These are phyloP conservation scores for Cercospora sojina DNA, from an alignment of 2,329 filamentous ascomycete species.

Conservation along the genomic window DNA sequence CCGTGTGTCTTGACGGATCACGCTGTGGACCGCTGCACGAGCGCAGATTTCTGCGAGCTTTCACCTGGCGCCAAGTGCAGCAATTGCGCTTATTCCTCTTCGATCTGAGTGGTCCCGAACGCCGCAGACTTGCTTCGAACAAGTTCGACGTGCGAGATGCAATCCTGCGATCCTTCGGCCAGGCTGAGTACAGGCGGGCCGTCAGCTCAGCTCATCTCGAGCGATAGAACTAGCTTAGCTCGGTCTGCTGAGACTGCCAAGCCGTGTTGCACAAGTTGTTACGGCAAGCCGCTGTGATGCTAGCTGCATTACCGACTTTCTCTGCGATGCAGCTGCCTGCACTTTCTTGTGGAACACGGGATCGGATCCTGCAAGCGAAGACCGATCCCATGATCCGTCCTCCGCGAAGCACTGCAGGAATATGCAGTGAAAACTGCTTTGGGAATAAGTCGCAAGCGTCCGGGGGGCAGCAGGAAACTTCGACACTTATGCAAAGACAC, in stretches of 20 bases:
- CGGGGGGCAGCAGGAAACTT: background rate
- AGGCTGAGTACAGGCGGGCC: background rate
- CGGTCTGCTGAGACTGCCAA: background rate
- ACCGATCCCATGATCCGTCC: background rate
- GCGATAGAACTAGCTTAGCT: background rate
- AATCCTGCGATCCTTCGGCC: constrained; percentile 3
- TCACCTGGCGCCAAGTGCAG: background rate
- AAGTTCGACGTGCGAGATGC: background rate
- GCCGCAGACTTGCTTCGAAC: background rate
- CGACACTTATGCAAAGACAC: background rate
- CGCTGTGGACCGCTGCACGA: background rate
- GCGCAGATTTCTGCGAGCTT: background rate
- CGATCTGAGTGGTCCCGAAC: background rate
- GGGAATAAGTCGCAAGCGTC: background rate
- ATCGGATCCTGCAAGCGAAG: background rate
- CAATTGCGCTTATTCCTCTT: background rate
- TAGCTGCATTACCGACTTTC: background rate
- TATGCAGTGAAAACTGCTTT: background rate
- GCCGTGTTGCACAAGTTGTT: background rate
- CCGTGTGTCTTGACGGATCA: background rate
- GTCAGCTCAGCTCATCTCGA: background rate
- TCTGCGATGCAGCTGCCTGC: background rate
- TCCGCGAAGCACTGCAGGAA: background rate
- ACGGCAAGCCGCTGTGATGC: background rate
- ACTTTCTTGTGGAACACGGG: background rate